A percentile compares a stretch with the other conserved stretches of the same genome.
These are phyloP conservation scores for Scortechinia acanthostroma DNA, from an alignment of 2,329 filamentous ascomycete species.

Conservation along the genomic window DNA sequence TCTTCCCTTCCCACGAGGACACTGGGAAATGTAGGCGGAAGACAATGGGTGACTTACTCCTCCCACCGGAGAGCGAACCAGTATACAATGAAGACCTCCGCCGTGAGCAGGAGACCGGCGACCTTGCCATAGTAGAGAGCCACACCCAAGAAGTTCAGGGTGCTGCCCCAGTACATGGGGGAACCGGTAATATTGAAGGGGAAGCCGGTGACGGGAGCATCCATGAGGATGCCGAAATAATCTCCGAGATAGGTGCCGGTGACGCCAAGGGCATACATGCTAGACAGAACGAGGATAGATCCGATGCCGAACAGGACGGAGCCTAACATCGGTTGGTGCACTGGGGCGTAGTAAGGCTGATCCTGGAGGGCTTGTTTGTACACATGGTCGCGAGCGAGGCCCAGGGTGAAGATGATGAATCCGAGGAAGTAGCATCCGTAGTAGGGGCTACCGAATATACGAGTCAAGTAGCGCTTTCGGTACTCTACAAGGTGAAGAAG, in stretches of 20 bases:
- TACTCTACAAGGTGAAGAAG: constrained; percentile 39
- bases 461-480: constrained; percentile 52
- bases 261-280: constrained; percentile 59
- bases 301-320: constrained; percentile 44
- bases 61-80: constrained; percentile 52
- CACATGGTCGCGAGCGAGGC: constrained; percentile 50
- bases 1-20: too few species aligned
- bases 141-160: constrained; percentile 56
- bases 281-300: constrained; percentile 52
- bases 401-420: constrained; percentile 53
- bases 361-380: constrained; percentile 50
- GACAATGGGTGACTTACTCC: constrained; percentile 24
- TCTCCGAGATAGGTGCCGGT: constrained; percentile 65
- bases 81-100: constrained; percentile 47
- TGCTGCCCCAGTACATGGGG: constrained; percentile 62
- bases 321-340: constrained; percentile 41
- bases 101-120: constrained; percentile 47
- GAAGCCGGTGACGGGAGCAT: constrained; percentile 55
- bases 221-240: constrained; percentile 66
- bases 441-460: constrained; percentile 49
- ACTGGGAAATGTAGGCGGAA: background rate
- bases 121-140: constrained; percentile 55
- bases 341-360: constrained; percentile 47
- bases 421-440: constrained; percentile 59
- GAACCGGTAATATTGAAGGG: constrained; percentile 56